Conservation (phyloP, 163 green algal species). For the Scenedesmus sp. region DNA sequence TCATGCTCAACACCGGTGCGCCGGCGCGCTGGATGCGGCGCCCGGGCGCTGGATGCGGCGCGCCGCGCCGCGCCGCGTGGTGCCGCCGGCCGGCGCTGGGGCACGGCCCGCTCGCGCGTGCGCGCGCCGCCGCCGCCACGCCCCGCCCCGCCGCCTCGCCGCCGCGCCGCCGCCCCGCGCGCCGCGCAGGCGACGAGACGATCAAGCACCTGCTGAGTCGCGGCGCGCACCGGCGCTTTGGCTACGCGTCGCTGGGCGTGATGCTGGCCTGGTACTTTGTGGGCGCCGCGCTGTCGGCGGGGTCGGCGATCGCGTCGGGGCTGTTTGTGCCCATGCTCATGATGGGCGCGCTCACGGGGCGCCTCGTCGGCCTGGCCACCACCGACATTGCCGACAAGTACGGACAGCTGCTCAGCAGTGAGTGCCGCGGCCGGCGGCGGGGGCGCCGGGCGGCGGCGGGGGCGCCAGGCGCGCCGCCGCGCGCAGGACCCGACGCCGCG, state of each 20-base stretch:
- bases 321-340: conserved; percentile 96
- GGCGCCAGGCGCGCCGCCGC: too few relatives aligned
- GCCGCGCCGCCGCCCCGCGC: too few relatives aligned
- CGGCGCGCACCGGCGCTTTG: conserved; percentile 87
- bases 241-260: conserved; percentile 74
- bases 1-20: conserved; percentile 82
- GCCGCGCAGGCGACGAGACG: conserved; percentile 81
- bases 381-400: conserved; percentile 72
- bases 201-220: conserved; percentile 87
- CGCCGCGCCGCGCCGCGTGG: too few relatives aligned
- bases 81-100: too few relatives aligned
- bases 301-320: conserved; percentile 69
- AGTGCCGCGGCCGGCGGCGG: background rate
- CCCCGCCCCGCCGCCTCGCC: too few relatives aligned
- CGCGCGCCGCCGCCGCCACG: too few relatives aligned
- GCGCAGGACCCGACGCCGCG: too few relatives aligned
- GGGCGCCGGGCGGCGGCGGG: too few relatives aligned
- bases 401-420: conserved; percentile 25
- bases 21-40: background rate
- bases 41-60: too few relatives aligned
- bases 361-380: conserved; percentile 77
- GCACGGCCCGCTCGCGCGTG: too few relatives aligned
- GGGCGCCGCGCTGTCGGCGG: conserved; percentile 75
- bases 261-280: conserved; percentile 80
- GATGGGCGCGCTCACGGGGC: conserved; percentile 82